These are phyloP conservation scores for Ustilago tritici DNA, from an alignment of 1,284 basidiomycete genomes.

Conservation along the genomic window DNA sequence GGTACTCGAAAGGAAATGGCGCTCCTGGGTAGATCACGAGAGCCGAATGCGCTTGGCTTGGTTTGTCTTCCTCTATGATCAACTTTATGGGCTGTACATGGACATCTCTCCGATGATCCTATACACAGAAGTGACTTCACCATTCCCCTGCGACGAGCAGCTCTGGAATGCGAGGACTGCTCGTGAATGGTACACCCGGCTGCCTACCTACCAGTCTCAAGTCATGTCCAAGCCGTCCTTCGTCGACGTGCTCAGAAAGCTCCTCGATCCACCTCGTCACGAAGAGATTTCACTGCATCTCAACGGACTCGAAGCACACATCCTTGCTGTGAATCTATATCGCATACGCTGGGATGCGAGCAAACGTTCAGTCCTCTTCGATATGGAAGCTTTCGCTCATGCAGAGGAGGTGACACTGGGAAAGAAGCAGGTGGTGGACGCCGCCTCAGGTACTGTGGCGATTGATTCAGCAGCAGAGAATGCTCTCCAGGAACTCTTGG, in stretches of 20 bases:
- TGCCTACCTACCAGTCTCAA: slow-evolving; percentile 1
- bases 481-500: slow-evolving; percentile 7
- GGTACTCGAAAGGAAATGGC: slow-evolving; percentile 14
- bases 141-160: slow-evolving; percentile 22
- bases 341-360: slow-evolving; percentile 29
- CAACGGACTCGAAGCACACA: slow-evolving; percentile 24
- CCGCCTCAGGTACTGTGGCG: slow-evolving; percentile 13
- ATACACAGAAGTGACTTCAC: slow-evolving; percentile 15
- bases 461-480: slow-evolving; percentile 13
- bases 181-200: slow-evolving; percentile 11
- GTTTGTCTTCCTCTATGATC: slow-evolving; percentile 32
- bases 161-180: slow-evolving; percentile 22
- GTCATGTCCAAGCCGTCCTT: slow-evolving; percentile 2
- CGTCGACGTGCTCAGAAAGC: slow-evolving; percentile 14
- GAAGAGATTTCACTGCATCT: slow-evolving; percentile 15
- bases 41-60: slow-evolving; percentile 19
- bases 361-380: slow-evolving; percentile 13
- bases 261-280: slow-evolving; percentile 20
- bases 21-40: slow-evolving; percentile 19
- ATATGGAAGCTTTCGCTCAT: slow-evolving; percentile 12
- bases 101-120: slow-evolving; percentile 30
- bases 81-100: slow-evolving; percentile 21
- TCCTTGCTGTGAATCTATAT: slow-evolving; percentile 28
- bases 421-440: slow-evolving; percentile 8
- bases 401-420: slow-evolving; percentile 13